phyloP scores from a whole-genome alignment of 139 green algal species.

The Chlorella sp. region DNA sequence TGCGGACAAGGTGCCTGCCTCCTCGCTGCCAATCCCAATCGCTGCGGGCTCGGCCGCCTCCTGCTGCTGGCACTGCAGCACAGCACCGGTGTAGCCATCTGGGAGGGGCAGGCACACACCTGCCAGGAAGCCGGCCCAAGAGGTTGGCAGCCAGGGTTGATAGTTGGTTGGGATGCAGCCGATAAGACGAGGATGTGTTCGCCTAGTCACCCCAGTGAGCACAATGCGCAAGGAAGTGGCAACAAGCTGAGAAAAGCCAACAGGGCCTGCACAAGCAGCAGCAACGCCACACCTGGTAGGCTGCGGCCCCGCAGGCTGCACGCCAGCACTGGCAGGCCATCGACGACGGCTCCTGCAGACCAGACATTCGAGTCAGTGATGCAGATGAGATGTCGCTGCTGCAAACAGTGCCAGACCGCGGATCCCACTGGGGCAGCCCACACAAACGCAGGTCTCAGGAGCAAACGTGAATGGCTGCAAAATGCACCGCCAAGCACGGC shows the following conservation, averaged over 20 bases:
- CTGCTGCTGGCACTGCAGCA: slow-evolving; percentile 32
- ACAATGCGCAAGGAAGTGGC: no score
- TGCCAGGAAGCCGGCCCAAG: not conserved
- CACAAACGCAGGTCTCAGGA: no score
- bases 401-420: no score
- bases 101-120: slow-evolving; percentile 41
- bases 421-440: no score
- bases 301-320: slow-evolving; percentile 25
- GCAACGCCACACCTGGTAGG: not conserved
- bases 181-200: no score
- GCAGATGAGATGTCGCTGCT: no score
- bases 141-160: not conserved
- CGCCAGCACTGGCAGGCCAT: slow-evolving; percentile 26
- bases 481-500: not conserved
- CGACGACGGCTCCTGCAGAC: slow-evolving; percentile 16
- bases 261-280: not conserved
- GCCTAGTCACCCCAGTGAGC: no score
- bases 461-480: no score
- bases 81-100: slow-evolving; percentile 40
- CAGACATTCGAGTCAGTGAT: no score
- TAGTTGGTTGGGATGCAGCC: not conserved
- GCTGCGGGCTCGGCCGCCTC: not conserved
- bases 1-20: not conserved
- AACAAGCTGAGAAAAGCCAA: no score
- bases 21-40: not conserved